These are phyloP conservation scores for Lodderomyces beijingensis DNA, from an alignment of 1,139 yeast genomes.

Conservation along the genomic window DNA sequence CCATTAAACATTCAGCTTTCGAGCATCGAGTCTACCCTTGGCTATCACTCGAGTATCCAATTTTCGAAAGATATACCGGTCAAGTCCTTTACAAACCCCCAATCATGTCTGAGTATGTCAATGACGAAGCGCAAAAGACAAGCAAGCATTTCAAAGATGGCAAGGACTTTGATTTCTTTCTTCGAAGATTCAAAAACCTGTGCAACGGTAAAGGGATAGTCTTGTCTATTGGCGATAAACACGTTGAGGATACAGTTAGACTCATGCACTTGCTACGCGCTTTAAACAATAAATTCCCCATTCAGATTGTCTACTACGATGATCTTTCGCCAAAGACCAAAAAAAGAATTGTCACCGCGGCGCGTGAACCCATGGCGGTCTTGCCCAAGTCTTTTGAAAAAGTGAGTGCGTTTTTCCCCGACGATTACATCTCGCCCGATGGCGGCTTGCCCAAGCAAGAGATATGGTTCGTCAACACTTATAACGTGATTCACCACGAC, in stretches of 20 bases:
- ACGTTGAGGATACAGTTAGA: slow-evolving; percentile 24
- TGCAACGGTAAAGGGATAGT: slow-evolving; percentile 36
- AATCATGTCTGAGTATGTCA: slow-evolving; percentile 20
- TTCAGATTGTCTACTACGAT: slow-evolving; percentile 29
- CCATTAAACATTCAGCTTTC: slow-evolving; percentile 18
- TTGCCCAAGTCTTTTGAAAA: slow-evolving; percentile 22
- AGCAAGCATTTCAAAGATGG: slow-evolving; percentile 2
- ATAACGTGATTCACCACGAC: slow-evolving; percentile 23
- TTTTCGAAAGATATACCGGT: slow-evolving; percentile 46
- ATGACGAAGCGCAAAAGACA: slow-evolving; percentile 13
- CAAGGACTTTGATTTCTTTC: slow-evolving; percentile 17
- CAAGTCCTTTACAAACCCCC: slow-evolving; percentile 35
- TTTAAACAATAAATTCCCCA: slow-evolving; percentile 29
- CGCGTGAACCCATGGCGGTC: slow-evolving; percentile 19
- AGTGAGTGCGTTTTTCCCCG: slow-evolving; percentile 21
- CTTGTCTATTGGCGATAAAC: slow-evolving; percentile 30
- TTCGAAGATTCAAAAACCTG: slow-evolving; percentile 17
- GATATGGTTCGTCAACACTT: slow-evolving; percentile 42
- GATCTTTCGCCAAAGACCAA: slow-evolving; percentile 21
- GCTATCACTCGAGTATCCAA: slow-evolving; percentile 38
- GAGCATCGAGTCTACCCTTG: slow-evolving; percentile 46
- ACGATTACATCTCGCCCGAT: slow-evolving; percentile 18
- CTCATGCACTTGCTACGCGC: slow-evolving; percentile 28
- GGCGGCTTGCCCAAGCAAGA: slow-evolving; percentile 36
- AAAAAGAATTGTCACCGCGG: slow-evolving; percentile 21